Conservation (phyloP, 108 stramenopile genomes). For the Fistulifera pelliculosa region DNA sequence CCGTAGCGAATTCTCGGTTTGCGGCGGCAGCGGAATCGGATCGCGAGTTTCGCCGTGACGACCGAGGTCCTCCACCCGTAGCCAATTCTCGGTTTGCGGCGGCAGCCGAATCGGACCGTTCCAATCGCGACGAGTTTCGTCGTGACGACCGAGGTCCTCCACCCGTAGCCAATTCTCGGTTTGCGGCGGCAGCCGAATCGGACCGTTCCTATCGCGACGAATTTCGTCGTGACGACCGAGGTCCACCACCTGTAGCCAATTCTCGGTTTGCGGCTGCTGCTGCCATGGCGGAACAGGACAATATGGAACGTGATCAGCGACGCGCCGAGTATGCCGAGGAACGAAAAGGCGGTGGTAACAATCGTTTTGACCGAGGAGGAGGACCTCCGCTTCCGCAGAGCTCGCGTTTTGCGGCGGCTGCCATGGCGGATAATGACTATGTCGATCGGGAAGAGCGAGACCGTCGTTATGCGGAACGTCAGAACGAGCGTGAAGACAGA, state of each 20-base stretch:
- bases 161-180: constrained; percentile 59
- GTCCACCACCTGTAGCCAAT: constrained; percentile 49
- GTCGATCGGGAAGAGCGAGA: constrained; percentile 18
- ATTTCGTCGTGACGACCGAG: constrained; percentile 23
- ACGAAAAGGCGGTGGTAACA: not conserved
- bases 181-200: constrained; percentile 46
- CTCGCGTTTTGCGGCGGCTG: constrained; percentile 49
- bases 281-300: constrained; percentile 1
- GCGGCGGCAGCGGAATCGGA: constrained; percentile 22
- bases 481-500: constrained; percentile 20
- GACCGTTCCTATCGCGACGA: constrained; percentile 22
- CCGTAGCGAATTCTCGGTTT: constrained; percentile 45
- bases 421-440: constrained; percentile 34
- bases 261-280: constrained; percentile 50
- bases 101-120: constrained; percentile 31
- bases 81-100: constrained; percentile 44
- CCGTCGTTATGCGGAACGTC: constrained; percentile 8
- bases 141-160: constrained; percentile 36
- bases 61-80: constrained; percentile 38
- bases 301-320: constrained; percentile 1
- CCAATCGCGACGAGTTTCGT: constrained; percentile 10
- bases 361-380: too few species aligned
- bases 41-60: not conserved
- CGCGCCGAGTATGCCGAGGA: constrained; percentile 9
- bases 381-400: constrained; percentile 37